Base-by-base conservation (phyloP, 495 filamentous ascomycete genomes). In the Annulohypoxylon bovei region DNA sequence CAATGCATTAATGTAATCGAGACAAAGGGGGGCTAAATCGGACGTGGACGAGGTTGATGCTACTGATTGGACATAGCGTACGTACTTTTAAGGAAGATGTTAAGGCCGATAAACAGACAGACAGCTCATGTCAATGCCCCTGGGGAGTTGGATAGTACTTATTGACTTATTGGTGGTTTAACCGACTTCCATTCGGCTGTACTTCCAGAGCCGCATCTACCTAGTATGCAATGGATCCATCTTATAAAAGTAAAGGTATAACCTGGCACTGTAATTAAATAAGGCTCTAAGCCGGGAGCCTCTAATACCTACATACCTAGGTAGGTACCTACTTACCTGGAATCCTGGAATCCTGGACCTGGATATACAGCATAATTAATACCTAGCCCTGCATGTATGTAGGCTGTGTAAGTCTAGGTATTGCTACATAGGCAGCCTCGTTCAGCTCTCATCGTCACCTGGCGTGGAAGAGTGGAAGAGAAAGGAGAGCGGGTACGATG, bases 11-110 rank as follows among this genome's bases (percentile, higher is more conserved):
- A 46, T 23, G 27, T 55, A 6, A 18, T 5, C 16, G 32, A 40
- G 39, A 54, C 14, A 42, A 32, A 22, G 30, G 8, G 42, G 30
- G 46, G 27, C 28, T 59, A 54, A 37, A 28, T 52, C 20, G 30
- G 59, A 23, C 37, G 12, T 61, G 22, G 35, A 35, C 5, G 32
- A 28, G 25, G 30, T 18, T 7, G 22, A 42, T 18, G 39, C 7
- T 14, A 37, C 37, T 33, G 35, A 35, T 47, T 49, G 37, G 23
- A 59, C 63, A 71, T 62, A 11, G 23, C 18, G 16, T 62, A 27
- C 20, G 20, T 62, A 39, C 39, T 46, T 69, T 42, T 28, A 18
- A 42, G 22, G 40, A 44, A 12, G 18, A 40, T 23, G 20, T 53
- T 20, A 37, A 33, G 44, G 46, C 42, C 23, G 18, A 46, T 25